Conservation (phyloP, 495 filamentous ascomycete genomes). For the Bacidia rubella region DNA sequence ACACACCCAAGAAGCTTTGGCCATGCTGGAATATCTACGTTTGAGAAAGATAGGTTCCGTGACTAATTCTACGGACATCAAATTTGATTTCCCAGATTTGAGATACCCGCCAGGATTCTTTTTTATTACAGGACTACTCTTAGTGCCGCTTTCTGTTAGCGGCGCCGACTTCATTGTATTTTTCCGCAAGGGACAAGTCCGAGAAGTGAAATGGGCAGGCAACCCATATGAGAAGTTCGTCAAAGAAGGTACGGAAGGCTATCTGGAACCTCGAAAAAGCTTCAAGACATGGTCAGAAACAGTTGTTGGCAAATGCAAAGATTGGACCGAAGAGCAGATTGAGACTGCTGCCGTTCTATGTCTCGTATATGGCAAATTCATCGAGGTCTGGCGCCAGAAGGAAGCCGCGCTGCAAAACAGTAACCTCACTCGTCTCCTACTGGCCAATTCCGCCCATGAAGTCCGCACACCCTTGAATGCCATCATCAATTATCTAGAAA, state of each 20-base stretch:
- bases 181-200: slow-evolving; percentile 66
- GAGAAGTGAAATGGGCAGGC: slow-evolving; percentile 81
- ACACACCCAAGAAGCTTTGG: slow-evolving; percentile 72
- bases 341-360: slow-evolving; percentile 85
- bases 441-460: slow-evolving; percentile 91
- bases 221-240: slow-evolving; percentile 79
- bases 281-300: slow-evolving; percentile 68
- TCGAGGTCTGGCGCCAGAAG: slow-evolving; percentile 87
- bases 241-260: slow-evolving; percentile 51
- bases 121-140: slow-evolving; percentile 65
- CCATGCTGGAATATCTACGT: slow-evolving; percentile 74
- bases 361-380: slow-evolving; percentile 82
- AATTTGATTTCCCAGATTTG: slow-evolving; percentile 70
- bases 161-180: slow-evolving; percentile 87
- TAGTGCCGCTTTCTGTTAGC: slow-evolving; percentile 66
- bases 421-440: slow-evolving; percentile 62
- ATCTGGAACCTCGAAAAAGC: slow-evolving; percentile 61
- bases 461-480: slow-evolving; percentile 90
- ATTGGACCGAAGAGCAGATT: slow-evolving; percentile 46
- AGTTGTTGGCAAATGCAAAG: slow-evolving; percentile 58
- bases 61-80: slow-evolving; percentile 62
- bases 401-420: slow-evolving; percentile 75
- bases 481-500: slow-evolving; percentile 93
- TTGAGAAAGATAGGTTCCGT: slow-evolving; percentile 67
- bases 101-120: slow-evolving; percentile 68